Evolutionary conservation across 306 rosid genomes (phyloP), one percentile per base, ranked within the genome.

Genomic region (Argentina anserina): DNA sequence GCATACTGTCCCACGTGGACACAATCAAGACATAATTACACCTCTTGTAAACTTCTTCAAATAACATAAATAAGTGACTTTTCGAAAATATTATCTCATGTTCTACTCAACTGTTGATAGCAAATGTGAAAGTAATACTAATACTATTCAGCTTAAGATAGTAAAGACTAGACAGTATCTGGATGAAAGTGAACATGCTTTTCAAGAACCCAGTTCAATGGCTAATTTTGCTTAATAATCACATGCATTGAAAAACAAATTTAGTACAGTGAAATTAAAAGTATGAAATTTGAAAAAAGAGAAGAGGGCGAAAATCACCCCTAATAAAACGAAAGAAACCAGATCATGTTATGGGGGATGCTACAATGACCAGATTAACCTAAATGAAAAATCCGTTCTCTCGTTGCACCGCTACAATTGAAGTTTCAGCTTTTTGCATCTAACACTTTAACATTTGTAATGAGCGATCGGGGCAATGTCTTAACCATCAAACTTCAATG

Each of bases 161-260:
- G 33, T 55, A 55, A n/a, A n/a, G n/a, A n/a, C n/a, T 8, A 10
- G 7, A 26, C 18, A 55, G 62, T 25, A 56, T 33, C 8, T 12
- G 62, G 14, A 56, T 25, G 62, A 56, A 56, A 56, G 31, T 56
- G 62, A 18, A 26, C 62, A 56, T 56, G 62, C 34, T 56, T 55
- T 50, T 56, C 62, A 25, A 56, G n/a, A 56, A 12, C 18, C 62
- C 62, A 56, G 5, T n/a, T n/a, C n/a, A 25, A 14, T 59, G 29
- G 21, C 34, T 5, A 29, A 5, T 28, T 29, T 14, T 59, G 39
- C 9, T 14, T 29, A 7, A 6, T 59, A 17, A 21, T 53, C 10
- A 53, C 6, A 9, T n/a, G 59, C 9, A 23, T 21, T 0, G 33
- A 25, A 25, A 56, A 56, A 25, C 9, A 59, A 15, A 5, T 14